These are phyloP conservation scores for Fragosphaeria purpurea DNA, from an alignment of 2,329 filamentous ascomycete species.

Conservation along the genomic window DNA sequence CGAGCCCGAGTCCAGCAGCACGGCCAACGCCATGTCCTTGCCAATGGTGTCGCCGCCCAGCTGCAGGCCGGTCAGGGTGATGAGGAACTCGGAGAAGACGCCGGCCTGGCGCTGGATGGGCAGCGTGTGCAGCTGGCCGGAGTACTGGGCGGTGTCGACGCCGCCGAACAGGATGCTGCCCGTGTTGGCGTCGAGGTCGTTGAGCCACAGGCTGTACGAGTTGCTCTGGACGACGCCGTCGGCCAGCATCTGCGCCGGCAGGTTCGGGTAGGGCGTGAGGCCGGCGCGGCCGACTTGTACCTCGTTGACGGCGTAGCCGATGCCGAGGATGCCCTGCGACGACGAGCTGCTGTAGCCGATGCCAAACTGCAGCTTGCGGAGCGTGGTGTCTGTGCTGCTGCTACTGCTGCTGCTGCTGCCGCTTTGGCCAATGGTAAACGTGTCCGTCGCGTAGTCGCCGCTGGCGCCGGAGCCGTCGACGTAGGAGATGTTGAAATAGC, in stretches of 20 bases:
- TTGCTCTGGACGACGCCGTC: conserved; percentile 52
- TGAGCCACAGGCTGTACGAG: conserved; percentile 66
- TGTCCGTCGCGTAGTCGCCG: conserved; percentile 76
- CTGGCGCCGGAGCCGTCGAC: conserved; percentile 67
- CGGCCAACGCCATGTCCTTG: conserved; percentile 44
- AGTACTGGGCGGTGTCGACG: conserved; percentile 56
- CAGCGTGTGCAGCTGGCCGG: conserved; percentile 52
- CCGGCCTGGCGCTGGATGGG: conserved; percentile 50
- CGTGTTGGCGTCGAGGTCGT: conserved; percentile 55
- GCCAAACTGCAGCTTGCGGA: conserved; percentile 55
- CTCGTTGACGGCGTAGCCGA: conserved; percentile 75
- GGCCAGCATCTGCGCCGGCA: conserved; percentile 55
- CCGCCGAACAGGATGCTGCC: conserved; percentile 68
- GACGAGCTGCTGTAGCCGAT: conserved; percentile 56
- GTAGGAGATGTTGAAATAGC: conserved; percentile 79
- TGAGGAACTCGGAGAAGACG: conserved; percentile 51
- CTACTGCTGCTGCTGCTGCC: conserved; percentile 14
- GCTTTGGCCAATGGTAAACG: conserved; percentile 43
- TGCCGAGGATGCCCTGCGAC: conserved; percentile 67
- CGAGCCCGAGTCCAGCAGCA: conserved; percentile 62
- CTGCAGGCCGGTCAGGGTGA: conserved; percentile 54
- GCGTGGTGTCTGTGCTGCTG: conserved; percentile 15
- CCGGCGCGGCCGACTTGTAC: conserved; percentile 54
- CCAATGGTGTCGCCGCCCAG: conserved; percentile 33
- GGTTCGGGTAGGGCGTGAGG: conserved; percentile 51